Conservation (phyloP, 108 stramenopile genomes). For the Skeletonema tropicum region DNA sequence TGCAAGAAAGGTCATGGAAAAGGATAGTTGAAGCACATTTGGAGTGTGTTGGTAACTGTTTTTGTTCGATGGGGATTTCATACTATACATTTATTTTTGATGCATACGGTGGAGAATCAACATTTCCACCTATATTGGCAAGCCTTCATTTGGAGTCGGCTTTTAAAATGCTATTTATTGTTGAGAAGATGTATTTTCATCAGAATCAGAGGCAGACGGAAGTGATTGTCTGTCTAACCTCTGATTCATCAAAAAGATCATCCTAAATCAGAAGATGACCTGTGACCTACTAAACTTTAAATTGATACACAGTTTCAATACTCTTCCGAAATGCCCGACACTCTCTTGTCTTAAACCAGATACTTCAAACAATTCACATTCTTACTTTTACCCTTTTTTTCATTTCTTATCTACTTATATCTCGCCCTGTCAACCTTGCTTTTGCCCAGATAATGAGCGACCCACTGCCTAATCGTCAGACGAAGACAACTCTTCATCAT, state of each 20-base stretch:
- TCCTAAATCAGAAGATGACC: neutral
- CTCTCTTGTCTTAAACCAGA: neutral
- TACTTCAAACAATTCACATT: neutral
- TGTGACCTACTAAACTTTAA: constrained; percentile 1
- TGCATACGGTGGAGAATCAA: constrained; percentile 1
- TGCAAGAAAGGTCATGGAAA: constrained; percentile 6
- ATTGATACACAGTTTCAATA: neutral
- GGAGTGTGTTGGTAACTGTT: neutral
- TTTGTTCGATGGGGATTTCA: neutral
- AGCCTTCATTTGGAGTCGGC: neutral
- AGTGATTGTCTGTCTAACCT: too few species aligned
- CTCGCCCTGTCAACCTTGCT: neutral
- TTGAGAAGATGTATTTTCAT: neutral
- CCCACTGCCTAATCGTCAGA: neutral
- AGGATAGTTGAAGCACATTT: neutral
- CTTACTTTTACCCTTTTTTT: neutral
- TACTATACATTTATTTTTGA: constrained; percentile 4
- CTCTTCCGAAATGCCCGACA: too few species aligned
- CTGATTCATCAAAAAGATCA: neutral
- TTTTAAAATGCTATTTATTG: neutral
- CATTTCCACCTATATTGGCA: neutral
- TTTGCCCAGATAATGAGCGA: neutral
- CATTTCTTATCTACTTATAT: neutral
- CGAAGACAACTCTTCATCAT: neutral
- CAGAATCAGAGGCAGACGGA: neutral